These are phyloP conservation scores for Shiraia sp. DNA, from an alignment of 2,329 filamentous ascomycete species.

Conservation along the genomic window DNA sequence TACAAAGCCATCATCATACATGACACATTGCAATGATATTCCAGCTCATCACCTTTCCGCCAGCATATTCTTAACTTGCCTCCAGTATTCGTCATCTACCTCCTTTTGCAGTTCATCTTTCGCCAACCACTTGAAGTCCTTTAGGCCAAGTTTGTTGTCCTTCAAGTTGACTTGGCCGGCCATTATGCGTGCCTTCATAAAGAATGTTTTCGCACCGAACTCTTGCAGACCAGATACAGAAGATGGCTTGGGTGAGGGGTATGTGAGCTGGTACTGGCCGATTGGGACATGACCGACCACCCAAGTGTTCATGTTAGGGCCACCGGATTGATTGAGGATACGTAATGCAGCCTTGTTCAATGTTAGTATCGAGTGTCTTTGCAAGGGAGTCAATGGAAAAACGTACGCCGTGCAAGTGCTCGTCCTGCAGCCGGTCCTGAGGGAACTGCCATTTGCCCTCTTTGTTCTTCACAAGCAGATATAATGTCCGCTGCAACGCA, in stretches of 20 bases:
- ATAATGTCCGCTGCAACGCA: conserved; percentile 78
- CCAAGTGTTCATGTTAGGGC: conserved; percentile 98
- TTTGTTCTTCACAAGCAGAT: conserved; percentile 78
- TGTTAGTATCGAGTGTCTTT: conserved; percentile 12
- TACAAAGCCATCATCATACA: neutral
- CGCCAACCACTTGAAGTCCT: conserved; percentile 89
- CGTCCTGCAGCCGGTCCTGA: conserved; percentile 68
- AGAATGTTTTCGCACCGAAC: conserved; percentile 83
- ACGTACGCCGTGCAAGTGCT: conserved; percentile 82
- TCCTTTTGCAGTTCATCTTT: conserved; percentile 80
- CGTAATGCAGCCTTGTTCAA: conserved; percentile 73
- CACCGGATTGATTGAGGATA: conserved; percentile 75
- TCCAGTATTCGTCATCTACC: conserved; percentile 72
- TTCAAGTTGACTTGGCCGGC: conserved; percentile 86
- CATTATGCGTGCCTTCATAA: conserved; percentile 95
- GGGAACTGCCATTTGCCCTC: conserved; percentile 83
- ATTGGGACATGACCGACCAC: conserved; percentile 89
- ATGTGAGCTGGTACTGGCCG: conserved; percentile 71
- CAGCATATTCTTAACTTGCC: conserved; percentile 79
- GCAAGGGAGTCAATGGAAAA: neutral
- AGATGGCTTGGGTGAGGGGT: conserved; percentile 43
- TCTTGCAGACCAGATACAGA: conserved; percentile 40
- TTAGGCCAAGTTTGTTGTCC: conserved; percentile 70
- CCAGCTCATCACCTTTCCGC: conserved; percentile 63
- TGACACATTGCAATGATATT: neutral